These are phyloP conservation scores for Actinomucor elegans DNA, from an alignment of 371 early-diverging fungal genomes.

Conservation along the genomic window DNA sequence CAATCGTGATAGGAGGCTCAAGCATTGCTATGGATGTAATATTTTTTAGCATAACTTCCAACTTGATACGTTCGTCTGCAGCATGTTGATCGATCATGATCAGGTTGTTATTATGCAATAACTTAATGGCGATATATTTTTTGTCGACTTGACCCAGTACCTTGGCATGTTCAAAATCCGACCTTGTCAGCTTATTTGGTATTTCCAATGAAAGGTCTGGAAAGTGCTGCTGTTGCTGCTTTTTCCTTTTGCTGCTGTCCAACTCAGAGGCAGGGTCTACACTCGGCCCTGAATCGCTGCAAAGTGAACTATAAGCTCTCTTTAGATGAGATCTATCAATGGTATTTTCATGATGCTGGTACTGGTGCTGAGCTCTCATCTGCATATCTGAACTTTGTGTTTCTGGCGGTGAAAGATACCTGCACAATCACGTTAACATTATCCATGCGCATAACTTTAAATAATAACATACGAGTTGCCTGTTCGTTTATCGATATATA, in stretches of 20 bases:
- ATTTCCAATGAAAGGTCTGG: neutral
- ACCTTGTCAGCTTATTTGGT: conserved; percentile 33
- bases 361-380: neutral
- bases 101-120: conserved; percentile 23
- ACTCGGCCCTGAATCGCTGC: too few relatives aligned
- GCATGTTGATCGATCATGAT: conserved; percentile 86
- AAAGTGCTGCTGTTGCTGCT: neutral
- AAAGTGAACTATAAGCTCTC: too few relatives aligned
- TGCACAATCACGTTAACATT: neutral
- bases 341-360: conserved; percentile 8
- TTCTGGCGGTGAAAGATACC: neutral
- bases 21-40: conserved; percentile 26
- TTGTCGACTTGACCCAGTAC: conserved; percentile 68
- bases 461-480: conserved; percentile 15
- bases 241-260: neutral
- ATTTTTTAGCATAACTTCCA: conserved; percentile 53
- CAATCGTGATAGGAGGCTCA: conserved; percentile 50
- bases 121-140: conserved; percentile 62
- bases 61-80: conserved; percentile 76
- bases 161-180: conserved; percentile 23
- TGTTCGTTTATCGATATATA: conserved; percentile 11
- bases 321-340: conserved; percentile 21
- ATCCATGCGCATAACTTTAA: neutral
- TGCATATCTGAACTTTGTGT: neutral
- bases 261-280: too few relatives aligned